Base-by-base conservation (phyloP, 164 flowering plant species). In the Buxus sempervirens region DNA sequence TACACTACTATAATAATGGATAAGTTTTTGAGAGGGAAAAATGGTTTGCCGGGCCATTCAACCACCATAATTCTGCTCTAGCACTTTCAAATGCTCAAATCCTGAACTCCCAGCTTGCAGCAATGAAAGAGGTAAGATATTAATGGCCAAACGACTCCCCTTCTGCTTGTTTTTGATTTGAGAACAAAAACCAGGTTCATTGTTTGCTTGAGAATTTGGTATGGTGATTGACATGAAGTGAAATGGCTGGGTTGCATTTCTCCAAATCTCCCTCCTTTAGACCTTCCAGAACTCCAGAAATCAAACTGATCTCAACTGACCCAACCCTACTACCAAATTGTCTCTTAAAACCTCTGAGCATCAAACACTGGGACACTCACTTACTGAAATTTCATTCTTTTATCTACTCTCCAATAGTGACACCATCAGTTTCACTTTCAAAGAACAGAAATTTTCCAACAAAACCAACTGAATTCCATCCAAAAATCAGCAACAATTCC, bases 241-340 rank as follows among this genome's bases (percentile, higher is more conserved):
- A 69, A 74, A 74, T 74, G 77, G 51, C 60, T n/a, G 72, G 32
- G 61, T 64, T 74, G n/a, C 58, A 59, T 59, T 23, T 8, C 62
- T 60, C 55, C 21, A 54, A 64, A 54, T 74, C 48, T 32, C 57
- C 63, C 25, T 21, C 54, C 16, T 16, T 53, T 26, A 48, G 55
- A 38, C 19, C 73, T 24, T 14, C 25, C 32, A 51, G 59, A 27
- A 5, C 49, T 1, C 28, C 32, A 20, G 36, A 53, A 59, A 26
- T 55, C 42, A 58, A 49, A 20, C 54, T 59, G 22, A 49, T 13
- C 27, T 45, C 57, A 23, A 28, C 45, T 48, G 9, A 21, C 25
- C 2, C 58, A 22, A 15, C 62, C 16, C 2, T 16, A 28, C 19
- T 62, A 54, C 62, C 42, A 60, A 55, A 54, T 23, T 62, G 54